A percentile compares a stretch with the other conserved stretches of the same genome.
These are phyloP conservation scores for Triglochin maritima DNA, from an alignment of 106 monocot species.

Conservation along the genomic window DNA sequence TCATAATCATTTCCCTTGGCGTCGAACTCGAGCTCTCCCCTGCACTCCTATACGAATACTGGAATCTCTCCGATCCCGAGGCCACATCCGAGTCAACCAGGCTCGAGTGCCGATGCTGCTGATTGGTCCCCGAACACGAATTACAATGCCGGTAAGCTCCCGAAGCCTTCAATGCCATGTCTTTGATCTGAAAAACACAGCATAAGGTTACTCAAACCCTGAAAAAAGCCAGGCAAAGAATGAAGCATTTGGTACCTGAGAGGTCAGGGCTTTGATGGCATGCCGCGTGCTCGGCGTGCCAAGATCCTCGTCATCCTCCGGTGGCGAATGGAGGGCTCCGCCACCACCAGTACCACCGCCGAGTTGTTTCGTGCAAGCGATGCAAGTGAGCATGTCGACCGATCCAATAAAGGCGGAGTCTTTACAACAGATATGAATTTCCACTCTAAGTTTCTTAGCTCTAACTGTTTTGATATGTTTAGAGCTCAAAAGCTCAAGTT, in stretches of 20 bases:
- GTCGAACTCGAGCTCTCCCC: conserved; percentile 32
- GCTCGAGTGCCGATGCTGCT: conserved; percentile 1
- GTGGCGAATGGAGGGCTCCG: conserved; percentile 29
- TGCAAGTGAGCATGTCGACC: conserved; percentile 69
- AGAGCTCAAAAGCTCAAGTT: too few relatives aligned
- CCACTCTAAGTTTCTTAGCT: too few relatives aligned
- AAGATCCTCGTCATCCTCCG: conserved; percentile 22
- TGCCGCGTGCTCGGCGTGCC: conserved; percentile 52
- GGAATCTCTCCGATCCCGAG: conserved; percentile 53
- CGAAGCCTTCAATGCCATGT: conserved; percentile 84
- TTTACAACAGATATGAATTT: too few relatives aligned
- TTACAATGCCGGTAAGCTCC: conserved; percentile 88
- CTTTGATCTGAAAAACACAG: conserved; percentile 51
- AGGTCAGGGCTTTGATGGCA: conserved; percentile 57
- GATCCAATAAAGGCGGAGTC: too few relatives aligned
- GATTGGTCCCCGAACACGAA: conserved; percentile 32
- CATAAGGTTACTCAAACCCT: neutral
- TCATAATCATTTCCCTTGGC: conserved; percentile 16
- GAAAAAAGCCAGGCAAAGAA: neutral
- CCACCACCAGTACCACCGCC: conserved; percentile 1
- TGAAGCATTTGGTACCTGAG: conserved; percentile 34
- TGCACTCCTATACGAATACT: conserved; percentile 46
- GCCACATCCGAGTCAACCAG: conserved; percentile 35
- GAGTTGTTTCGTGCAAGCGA: conserved; percentile 68
- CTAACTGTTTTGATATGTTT: too few relatives aligned